A percentile compares a stretch with the other conserved stretches of the same genome.
phyloP scores from a whole-genome alignment of 2,329 filamentous ascomycete genomes.

The Tolypocladium cylindrosporum region DNA sequence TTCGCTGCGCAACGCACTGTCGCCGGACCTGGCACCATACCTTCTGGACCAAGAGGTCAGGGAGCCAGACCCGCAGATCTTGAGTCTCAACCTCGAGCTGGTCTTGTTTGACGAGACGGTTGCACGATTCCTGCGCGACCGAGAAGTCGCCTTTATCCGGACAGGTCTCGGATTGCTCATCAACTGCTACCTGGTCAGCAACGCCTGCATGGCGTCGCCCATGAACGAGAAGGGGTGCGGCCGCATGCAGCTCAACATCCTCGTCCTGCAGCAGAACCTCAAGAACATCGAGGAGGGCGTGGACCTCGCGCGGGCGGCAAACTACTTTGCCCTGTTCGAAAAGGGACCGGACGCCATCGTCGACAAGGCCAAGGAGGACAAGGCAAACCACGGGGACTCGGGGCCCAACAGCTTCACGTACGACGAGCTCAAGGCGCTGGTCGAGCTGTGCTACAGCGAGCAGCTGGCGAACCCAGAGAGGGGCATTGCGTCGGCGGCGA shows the following conservation, averaged over 20 bases:
- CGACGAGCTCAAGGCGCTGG: constrained; percentile 54
- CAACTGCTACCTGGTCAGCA: constrained; percentile 67
- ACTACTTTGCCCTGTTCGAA: constrained; percentile 61
- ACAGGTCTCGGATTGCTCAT: constrained; percentile 68
- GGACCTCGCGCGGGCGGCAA: constrained; percentile 49
- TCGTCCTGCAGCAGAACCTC: constrained; percentile 92
- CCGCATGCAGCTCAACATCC: constrained; percentile 87
- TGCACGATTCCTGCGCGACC: constrained; percentile 57
- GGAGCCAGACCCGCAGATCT: constrained; percentile 68
- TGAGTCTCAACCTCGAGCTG: constrained; percentile 75
- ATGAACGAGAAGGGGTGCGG: constrained; percentile 79
- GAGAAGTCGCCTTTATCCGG: constrained; percentile 67
- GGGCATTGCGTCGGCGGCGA: constrained; percentile 56
- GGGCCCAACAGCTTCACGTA: constrained; percentile 44
- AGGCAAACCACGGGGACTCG: constrained; percentile 17
- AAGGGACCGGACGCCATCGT: constrained; percentile 57
- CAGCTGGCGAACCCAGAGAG: constrained; percentile 55
- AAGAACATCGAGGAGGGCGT: constrained; percentile 79
- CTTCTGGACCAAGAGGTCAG: constrained; percentile 61
- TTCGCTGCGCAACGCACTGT: constrained; percentile 58
- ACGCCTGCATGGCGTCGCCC: constrained; percentile 58
- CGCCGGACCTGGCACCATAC: constrained; percentile 50
- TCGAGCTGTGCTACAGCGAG: constrained; percentile 61
- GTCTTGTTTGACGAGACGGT: constrained; percentile 82
- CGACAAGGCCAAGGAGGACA: constrained; percentile 43